Evolutionary conservation across 108 stramenopile genomes (phyloP).

Genomic region (Cylindrotheca fusiformis): DNA sequence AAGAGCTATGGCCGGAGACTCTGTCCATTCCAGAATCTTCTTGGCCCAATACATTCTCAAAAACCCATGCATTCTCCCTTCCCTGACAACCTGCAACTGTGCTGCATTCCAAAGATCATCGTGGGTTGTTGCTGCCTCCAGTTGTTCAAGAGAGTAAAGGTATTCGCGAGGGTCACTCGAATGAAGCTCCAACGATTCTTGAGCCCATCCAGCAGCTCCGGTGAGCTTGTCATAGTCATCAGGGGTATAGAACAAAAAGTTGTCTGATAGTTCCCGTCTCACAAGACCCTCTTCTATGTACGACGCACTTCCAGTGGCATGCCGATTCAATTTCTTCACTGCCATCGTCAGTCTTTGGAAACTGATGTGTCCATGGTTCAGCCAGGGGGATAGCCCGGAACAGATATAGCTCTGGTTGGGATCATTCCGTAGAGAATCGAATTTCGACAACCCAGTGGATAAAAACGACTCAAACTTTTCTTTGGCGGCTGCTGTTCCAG

Average conservation of each 20-base stretch:
- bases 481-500: conserved; percentile 75
- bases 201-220: conserved; percentile 92
- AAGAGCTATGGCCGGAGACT: conserved; percentile 82
- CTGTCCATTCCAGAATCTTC: conserved; percentile 98
- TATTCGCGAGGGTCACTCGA: conserved; percentile 79
- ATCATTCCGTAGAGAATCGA: conserved; percentile 88
- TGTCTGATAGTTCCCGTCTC: conserved; percentile 95
- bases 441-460: conserved; percentile 62
- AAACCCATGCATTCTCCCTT: conserved; percentile 98
- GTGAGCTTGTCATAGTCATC: conserved; percentile 85
- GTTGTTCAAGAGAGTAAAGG: conserved; percentile 76
- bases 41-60: conserved; percentile 99
- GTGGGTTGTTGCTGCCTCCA: conserved; percentile 88
- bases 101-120: conserved; percentile 99
- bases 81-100: conserved; percentile 85
- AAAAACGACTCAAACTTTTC: conserved; percentile 76
- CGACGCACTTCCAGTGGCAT: conserved; percentile 73
- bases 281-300: conserved; percentile 96
- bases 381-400: conserved; percentile 88
- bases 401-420: conserved; percentile 73
- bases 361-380: conserved; percentile 87
- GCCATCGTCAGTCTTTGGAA: conserved; percentile 80
- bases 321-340: conserved; percentile 64
- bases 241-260: conserved; percentile 93
- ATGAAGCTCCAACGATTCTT: conserved; percentile 86